Evolutionary conservation across 768 basidiomycete genomes (phyloP).

Genomic region (Amanita jacksonii): DNA sequence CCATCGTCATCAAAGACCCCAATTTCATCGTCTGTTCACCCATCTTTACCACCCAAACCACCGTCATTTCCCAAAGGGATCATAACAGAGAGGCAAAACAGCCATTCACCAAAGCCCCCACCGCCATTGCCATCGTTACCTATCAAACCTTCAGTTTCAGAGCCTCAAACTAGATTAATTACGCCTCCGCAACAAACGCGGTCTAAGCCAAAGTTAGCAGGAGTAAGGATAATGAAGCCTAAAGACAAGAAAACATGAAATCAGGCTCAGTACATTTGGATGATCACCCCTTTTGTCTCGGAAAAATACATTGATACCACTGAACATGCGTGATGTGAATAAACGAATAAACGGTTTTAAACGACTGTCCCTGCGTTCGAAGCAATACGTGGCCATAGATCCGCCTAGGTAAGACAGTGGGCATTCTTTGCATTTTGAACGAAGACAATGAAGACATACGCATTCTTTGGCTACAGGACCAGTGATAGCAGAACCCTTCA

Average conservation of each 20-base stretch:
- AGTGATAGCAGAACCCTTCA: slow-evolving; percentile 98
- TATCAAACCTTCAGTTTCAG: slow-evolving; percentile 10
- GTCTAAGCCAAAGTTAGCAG: slow-evolving; percentile 12
- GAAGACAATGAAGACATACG: slow-evolving; percentile 60
- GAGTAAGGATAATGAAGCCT: slow-evolving; percentile 11
- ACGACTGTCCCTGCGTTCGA: slow-evolving; percentile 98
- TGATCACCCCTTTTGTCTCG: too few species aligned
- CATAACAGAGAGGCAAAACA: slow-evolving; percentile 4
- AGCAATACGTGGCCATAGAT: slow-evolving; percentile 98
- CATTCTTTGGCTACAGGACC: slow-evolving; percentile 99
- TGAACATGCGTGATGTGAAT: not conserved
- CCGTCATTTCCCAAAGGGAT: slow-evolving; percentile 14
- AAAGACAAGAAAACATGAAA: slow-evolving; percentile 11
- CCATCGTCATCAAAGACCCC: slow-evolving; percentile 14
- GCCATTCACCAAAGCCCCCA: slow-evolving; percentile 12
- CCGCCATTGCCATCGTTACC: slow-evolving; percentile 18
- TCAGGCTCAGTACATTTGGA: slow-evolving; percentile 6
- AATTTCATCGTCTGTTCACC: slow-evolving; percentile 17
- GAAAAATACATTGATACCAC: not conserved
- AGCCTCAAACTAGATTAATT: not conserved
- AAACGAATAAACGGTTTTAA: slow-evolving; percentile 31
- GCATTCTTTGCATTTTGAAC: too few species aligned
- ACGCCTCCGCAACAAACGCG: slow-evolving; percentile 8
- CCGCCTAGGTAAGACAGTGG: too few species aligned
- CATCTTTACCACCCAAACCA: slow-evolving; percentile 36